These are phyloP conservation scores for Fusarium pseudograminearum DNA, from an alignment of 2,329 filamentous ascomycete species.

Conservation along the genomic window DNA sequence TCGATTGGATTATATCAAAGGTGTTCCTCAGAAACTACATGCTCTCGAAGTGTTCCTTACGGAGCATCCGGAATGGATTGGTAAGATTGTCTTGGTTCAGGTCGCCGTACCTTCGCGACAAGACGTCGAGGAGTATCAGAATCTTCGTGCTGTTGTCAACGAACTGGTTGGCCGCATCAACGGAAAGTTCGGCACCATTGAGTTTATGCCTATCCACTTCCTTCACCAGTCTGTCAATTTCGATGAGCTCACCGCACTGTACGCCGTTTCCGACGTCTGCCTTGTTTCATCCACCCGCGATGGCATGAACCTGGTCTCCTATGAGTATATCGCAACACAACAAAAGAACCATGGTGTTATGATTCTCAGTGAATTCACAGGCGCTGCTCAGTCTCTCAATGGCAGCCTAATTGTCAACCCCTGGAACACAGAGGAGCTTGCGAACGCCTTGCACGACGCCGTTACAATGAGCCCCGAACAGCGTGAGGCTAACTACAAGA, in stretches of 20 bases:
- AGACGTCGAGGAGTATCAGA: conserved; percentile 98
- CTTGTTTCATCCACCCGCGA: conserved; percentile 96
- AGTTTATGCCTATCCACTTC: conserved; percentile 99
- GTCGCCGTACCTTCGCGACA: conserved; percentile 94
- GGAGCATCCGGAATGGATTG: conserved; percentile 97
- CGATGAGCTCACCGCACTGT: conserved; percentile 93
- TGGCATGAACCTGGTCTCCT: conserved; percentile 98
- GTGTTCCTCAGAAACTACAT: conserved; percentile 96
- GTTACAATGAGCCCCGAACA: conserved; percentile 95
- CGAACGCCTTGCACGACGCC: conserved; percentile 93
- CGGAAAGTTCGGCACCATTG: conserved; percentile 94
- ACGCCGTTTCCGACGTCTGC: conserved; percentile 91
- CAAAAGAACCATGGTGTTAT: conserved; percentile 90
- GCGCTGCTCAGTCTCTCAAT: conserved; percentile 93
- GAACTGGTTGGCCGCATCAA: conserved; percentile 98
- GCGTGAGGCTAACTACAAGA: conserved; percentile 86
- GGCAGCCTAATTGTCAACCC: conserved; percentile 96
- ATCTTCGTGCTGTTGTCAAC: conserved; percentile 93
- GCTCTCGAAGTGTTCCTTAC: conserved; percentile 96
- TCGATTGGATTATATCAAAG: conserved; percentile 98
- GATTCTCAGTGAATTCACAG: conserved; percentile 96
- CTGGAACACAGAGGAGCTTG: conserved; percentile 97
- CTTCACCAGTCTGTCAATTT: conserved; percentile 96
- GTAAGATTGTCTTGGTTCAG: conserved; percentile 95
- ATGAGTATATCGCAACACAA: conserved; percentile 97